These are phyloP conservation scores for Aspergillus sergii DNA, from an alignment of 2,329 filamentous ascomycete species.

Conservation along the genomic window DNA sequence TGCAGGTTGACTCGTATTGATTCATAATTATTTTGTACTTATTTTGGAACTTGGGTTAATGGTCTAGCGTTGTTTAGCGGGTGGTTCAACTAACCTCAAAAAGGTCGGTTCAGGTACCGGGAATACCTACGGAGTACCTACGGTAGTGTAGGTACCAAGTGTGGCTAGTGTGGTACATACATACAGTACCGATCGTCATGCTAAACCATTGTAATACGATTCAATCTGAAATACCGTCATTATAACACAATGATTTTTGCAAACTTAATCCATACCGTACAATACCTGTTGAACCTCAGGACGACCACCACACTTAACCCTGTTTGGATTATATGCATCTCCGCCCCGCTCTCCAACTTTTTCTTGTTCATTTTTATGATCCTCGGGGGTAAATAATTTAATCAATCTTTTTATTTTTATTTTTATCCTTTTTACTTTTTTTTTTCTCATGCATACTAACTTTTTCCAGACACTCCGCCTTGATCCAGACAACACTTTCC, in stretches of 20 bases:
- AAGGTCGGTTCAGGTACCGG: background rate
- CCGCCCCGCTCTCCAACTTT: background rate
- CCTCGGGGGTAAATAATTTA: background rate
- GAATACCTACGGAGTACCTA: background rate
- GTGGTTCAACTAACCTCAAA: background rate
- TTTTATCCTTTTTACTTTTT: background rate
- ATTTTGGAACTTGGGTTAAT: too few relatives aligned
- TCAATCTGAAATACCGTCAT: background rate
- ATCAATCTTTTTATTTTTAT: background rate
- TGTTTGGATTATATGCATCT: background rate
- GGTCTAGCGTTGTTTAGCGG: too few relatives aligned
- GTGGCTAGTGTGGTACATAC: background rate
- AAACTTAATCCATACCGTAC: background rate
- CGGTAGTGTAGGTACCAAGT: background rate
- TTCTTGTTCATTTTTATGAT: background rate
- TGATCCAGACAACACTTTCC: background rate
- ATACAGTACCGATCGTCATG: background rate
- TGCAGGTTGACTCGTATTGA: conserved; percentile 1
- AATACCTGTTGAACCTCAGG: background rate
- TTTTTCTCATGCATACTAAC: background rate
- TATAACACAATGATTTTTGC: background rate
- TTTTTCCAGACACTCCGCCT: background rate
- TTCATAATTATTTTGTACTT: conserved; percentile 1
- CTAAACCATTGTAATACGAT: background rate
- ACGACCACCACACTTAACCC: background rate